Conservation (phyloP, 2,329 filamentous ascomycete species). For the Phyllosticta capitalensis region DNA sequence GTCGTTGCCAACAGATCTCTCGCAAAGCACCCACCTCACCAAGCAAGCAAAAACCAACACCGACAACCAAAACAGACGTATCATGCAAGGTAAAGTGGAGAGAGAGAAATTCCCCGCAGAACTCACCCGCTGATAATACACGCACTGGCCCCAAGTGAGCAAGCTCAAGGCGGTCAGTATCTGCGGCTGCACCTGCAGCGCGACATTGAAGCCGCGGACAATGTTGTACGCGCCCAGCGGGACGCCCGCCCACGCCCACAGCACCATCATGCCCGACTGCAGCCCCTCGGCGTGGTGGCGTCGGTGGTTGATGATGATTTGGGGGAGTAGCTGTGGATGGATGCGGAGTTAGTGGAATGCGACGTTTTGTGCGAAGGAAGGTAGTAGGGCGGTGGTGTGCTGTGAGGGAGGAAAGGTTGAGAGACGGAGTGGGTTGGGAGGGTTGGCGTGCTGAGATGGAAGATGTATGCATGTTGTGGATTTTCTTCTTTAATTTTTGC, state of each 20-base stretch:
- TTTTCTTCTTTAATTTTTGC: too few relatives aligned
- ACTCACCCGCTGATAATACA: slow-evolving; percentile 40
- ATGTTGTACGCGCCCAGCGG: slow-evolving; percentile 56
- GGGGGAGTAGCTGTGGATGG: slow-evolving; percentile 60
- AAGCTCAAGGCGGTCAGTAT: slow-evolving; percentile 45
- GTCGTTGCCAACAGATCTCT: too few relatives aligned
- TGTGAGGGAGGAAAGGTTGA: not conserved
- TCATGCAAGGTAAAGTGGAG: too few relatives aligned
- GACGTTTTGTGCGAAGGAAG: too few relatives aligned
- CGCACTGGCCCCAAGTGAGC: slow-evolving; percentile 47
- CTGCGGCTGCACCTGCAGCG: slow-evolving; percentile 46
- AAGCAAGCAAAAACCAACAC: too few relatives aligned
- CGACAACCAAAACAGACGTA: too few relatives aligned
- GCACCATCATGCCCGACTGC: slow-evolving; percentile 62
- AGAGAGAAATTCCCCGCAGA: too few relatives aligned
- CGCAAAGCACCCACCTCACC: too few relatives aligned
- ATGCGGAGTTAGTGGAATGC: too few relatives aligned
- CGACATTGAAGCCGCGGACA: slow-evolving; percentile 43
- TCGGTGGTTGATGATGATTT: slow-evolving; percentile 59
- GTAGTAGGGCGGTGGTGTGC: too few relatives aligned
- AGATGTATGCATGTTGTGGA: not conserved
- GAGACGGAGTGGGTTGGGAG: not conserved
- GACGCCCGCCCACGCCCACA: slow-evolving; percentile 59
- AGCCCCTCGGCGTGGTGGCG: slow-evolving; percentile 57
- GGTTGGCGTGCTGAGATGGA: not conserved